Percentiles rank a stretch among this genome's conserved stretches.
phyloP scores from a whole-genome alignment of 192 early-diverging fungal species.

The Coemansia umbellata region DNA sequence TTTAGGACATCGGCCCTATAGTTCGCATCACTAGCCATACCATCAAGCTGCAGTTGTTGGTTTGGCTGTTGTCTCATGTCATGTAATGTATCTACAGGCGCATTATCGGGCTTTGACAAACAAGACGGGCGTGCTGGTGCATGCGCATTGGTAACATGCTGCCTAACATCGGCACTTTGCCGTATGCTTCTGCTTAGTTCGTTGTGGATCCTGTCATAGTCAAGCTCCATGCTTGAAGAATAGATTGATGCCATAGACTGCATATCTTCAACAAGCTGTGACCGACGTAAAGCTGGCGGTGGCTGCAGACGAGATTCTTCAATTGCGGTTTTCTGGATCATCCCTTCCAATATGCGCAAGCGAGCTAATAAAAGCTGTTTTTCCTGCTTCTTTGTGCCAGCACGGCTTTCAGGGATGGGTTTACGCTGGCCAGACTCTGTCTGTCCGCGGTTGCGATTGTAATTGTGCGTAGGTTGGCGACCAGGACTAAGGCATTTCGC shows the following conservation, averaged over 20 bases:
- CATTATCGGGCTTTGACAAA: not conserved
- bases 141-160: not conserved
- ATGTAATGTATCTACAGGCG: no score
- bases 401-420: constrained; percentile 2
- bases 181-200: constrained; percentile 19
- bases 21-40: no score
- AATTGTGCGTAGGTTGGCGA: constrained; percentile 8
- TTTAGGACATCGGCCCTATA: constrained; percentile 22
- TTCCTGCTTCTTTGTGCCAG: constrained; percentile 4
- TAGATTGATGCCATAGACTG: constrained; percentile 41
- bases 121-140: not conserved
- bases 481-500: constrained; percentile 30
- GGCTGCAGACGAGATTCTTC: constrained; percentile 43
- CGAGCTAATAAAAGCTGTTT: constrained; percentile 28
- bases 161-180: constrained; percentile 1
- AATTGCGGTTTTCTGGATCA: constrained; percentile 38
- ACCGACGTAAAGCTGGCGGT: constrained; percentile 11
- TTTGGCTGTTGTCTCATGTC: no score
- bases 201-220: constrained; percentile 26
- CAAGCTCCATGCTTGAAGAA: constrained; percentile 36
- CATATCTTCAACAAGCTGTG: constrained; percentile 22
- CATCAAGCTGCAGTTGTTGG: no score
- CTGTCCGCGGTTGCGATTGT: constrained; percentile 8
- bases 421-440: constrained; percentile 12
- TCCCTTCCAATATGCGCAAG: constrained; percentile 37